Evolutionary conservation across 495 filamentous ascomycete species (phyloP), one percentile per base, ranked within the genome.

Genomic region (Beverwykella pulmonaria): DNA sequence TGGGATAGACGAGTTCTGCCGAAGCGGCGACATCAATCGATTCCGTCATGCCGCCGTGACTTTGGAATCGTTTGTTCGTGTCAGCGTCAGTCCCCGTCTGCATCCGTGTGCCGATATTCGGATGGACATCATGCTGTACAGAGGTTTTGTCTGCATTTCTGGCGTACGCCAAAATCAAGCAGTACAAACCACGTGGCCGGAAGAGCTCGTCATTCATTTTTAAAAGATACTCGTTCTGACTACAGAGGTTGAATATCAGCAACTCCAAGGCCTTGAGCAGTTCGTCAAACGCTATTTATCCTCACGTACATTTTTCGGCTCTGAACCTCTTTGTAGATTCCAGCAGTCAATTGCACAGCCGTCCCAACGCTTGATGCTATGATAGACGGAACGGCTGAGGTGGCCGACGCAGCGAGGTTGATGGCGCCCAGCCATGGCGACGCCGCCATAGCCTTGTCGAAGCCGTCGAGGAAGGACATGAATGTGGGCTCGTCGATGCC

Each of bases 151-250:
- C 12, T 12, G 12, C 32, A 12, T 34, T 34, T 12, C 12, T 34
- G 12, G 32, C 32, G 27, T 61, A 36, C 25, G 50, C 26, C 46
- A 61, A 15, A 15, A 61, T 39, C 59, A 61, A 29, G 19, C 19
- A 15, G 19, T 61, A 61, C 2, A 61, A 26, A 1, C 59, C 59
- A 4, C 27, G 9, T 17, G 59, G 59, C 59, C 48, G 48, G 30
- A 61, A 61, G 14, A 61, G 30, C 19, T 61, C 59, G 1, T 46
- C 27, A 20, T 61, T 61, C 22, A 53, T 39, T 23, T 61, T 25
- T 12, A 50, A 39, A 4, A 61, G 59, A 30, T 29, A 61, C n/a
- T 2, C 27, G 22, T 61, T 61, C 41, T 39, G 39, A 34, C 48
- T 61, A 23, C 53, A 61, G 27, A 30, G 30, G 23, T 25, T 53